These are phyloP conservation scores for Dichotomocladium elegans DNA, from an alignment of 371 early-diverging fungal species.

Conservation along the genomic window DNA sequence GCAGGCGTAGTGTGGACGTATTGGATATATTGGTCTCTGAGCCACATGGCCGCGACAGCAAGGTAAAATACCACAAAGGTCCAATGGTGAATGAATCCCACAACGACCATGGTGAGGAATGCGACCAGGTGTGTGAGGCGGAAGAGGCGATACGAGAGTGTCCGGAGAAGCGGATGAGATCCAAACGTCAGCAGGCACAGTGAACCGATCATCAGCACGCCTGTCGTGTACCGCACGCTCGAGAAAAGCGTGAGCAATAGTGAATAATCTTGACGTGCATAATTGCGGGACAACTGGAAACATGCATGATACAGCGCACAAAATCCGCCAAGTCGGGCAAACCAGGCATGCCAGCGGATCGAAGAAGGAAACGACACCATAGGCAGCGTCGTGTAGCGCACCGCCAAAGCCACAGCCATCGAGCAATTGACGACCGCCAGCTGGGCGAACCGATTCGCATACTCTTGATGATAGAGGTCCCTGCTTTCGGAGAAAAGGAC, in stretches of 20 bases:
- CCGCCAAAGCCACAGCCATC: slow-evolving; percentile 25
- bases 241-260: slow-evolving; percentile 11
- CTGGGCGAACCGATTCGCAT: slow-evolving; percentile 32
- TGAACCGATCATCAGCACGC: slow-evolving; percentile 12
- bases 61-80: slow-evolving; percentile 29
- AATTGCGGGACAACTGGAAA: slow-evolving; percentile 23
- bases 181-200: slow-evolving; percentile 16
- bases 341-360: slow-evolving; percentile 31
- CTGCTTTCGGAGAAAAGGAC: slow-evolving; percentile 3
- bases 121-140: slow-evolving; percentile 24
- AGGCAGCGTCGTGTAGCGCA: slow-evolving; percentile 15
- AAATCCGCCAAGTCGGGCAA: slow-evolving; percentile 18
- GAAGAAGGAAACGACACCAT: slow-evolving; percentile 5
- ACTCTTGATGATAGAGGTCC: slow-evolving; percentile 15
- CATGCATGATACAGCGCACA: slow-evolving; percentile 28
- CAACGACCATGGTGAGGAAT: slow-evolving; percentile 12
- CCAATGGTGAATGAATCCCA: slow-evolving; percentile 32
- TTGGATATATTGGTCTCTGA: slow-evolving; percentile 22
- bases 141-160: slow-evolving; percentile 29
- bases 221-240: slow-evolving; percentile 24
- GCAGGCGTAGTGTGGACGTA: slow-evolving; percentile 2
- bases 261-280: slow-evolving; percentile 9
- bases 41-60: slow-evolving; percentile 20
- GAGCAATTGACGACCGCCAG: slow-evolving; percentile 29
- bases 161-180: slow-evolving; percentile 31